Base-by-base conservation (phyloP, 83 land plant species). In the Isoetes engelmannii region DNA sequence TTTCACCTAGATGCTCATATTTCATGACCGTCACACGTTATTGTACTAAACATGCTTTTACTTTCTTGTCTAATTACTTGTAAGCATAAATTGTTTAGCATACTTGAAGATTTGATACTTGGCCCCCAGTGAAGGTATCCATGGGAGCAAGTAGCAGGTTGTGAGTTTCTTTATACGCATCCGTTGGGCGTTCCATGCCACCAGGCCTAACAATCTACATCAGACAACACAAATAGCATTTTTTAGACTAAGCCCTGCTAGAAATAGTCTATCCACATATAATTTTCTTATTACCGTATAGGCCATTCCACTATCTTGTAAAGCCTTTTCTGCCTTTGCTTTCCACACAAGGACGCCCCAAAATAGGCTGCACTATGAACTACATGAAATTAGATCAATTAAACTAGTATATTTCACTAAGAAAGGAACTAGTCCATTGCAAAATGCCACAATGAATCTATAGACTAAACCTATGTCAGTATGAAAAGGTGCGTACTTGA, bases 281-380 rank as follows among this genome's bases (percentile, higher is more conserved):
- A 59, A 59, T 1, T 28, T 28, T 2, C 37, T 2, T 0, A 28
- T 81, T 70, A 89, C 98, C 63, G 92, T 92, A 75, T 87, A 92
- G 54, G 96, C 85, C 67, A 92, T 75, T 15, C 98, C 92, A 80
- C 98, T 92, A 19, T 87, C 73, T 63, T 82, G 59, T 17, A 92
- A 74, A 47, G 92, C 89, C 77, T 89, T 85, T 71, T 92, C 98
- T 55, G 98, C 98, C 78, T 92, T 92, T 67, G 92, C 82, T 78
- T 92, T 92, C 98, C 98, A 92, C 12, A 84, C 47, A 15, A 92
- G 84, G 57, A 92, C 98, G 49, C 98, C 98, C 98, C 98, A 92
- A 72, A 92, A 92, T 68, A 92, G 80, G 80, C 98, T 92, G 67
- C 12, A 51, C 13, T 51, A 15, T 51, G 15, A 51, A 20, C 3